These are phyloP conservation scores for Salix exigua DNA, from an alignment of 345 rosid species.

Conservation along the genomic window DNA sequence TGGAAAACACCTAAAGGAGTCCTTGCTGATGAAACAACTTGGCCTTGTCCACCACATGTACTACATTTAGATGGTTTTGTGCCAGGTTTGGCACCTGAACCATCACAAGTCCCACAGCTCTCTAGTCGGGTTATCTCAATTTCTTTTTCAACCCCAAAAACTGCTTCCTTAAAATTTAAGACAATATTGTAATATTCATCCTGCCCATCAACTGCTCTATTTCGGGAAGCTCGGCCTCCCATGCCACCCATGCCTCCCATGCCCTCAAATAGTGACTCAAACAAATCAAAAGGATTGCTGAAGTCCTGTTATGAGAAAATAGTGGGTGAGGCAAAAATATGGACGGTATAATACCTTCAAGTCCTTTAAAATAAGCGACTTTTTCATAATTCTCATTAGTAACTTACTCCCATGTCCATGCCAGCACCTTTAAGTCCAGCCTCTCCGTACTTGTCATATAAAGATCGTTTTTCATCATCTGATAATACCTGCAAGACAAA, in stretches of 20 bases:
- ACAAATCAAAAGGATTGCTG: constrained; percentile 92
- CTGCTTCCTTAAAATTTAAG: constrained; percentile 85
- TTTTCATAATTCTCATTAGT: neutral
- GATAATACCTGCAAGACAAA: constrained; percentile 66
- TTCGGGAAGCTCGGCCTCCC: constrained; percentile 70
- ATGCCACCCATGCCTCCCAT: constrained; percentile 69
- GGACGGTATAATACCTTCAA: neutral
- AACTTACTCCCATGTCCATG: constrained; percentile 95
- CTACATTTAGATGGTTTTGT: constrained; percentile 74
- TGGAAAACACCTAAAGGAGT: constrained; percentile 96
- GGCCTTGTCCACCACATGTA: constrained; percentile 97
- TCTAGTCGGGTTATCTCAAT: constrained; percentile 88
- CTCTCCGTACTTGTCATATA: constrained; percentile 94
- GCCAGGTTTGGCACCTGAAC: constrained; percentile 90
- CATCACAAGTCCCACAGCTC: constrained; percentile 78
- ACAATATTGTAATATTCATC: constrained; percentile 83
- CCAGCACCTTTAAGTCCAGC: constrained; percentile 96
- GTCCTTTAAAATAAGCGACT: neutral
- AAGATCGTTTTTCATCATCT: constrained; percentile 90
- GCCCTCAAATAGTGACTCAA: constrained; percentile 83
- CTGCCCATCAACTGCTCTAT: constrained; percentile 77
- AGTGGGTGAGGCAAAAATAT: neutral
- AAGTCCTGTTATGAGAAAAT: constrained; percentile 57
- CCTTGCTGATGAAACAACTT: constrained; percentile 81
- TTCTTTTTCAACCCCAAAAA: constrained; percentile 90